phyloP scores from a whole-genome alignment of 345 rosid species.

The Linum trigynum region DNA sequence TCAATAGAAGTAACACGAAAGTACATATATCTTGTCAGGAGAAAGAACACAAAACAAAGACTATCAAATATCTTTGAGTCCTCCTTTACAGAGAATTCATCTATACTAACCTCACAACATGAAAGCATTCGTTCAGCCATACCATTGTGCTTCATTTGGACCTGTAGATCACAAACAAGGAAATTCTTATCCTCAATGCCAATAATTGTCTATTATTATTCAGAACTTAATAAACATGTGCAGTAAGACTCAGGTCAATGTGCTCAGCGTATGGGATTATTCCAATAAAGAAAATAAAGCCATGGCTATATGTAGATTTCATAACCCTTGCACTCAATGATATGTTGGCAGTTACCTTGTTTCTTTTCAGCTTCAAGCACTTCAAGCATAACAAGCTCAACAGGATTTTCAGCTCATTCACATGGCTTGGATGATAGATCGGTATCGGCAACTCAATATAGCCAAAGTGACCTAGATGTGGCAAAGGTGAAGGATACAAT shows the following conservation, averaged over 20 bases:
- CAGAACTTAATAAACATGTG: background rate
- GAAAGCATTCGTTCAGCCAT: constrained; percentile 60
- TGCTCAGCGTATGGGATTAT: too few relatives aligned
- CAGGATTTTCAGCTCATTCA: constrained; percentile 61
- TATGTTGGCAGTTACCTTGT: constrained; percentile 39
- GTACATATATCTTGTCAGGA: too few relatives aligned
- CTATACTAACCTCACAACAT: constrained; percentile 67
- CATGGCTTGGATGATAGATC: constrained; percentile 81
- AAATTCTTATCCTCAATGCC: too few relatives aligned
- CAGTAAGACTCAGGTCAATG: too few relatives aligned
- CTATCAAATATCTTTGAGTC: constrained; percentile 1
- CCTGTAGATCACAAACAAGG: constrained; percentile 26
- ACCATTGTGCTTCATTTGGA: constrained; percentile 45
- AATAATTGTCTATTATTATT: too few relatives aligned
- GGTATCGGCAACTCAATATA: constrained; percentile 74
- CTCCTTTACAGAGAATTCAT: background rate
- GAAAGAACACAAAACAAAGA: background rate
- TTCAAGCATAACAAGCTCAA: constrained; percentile 74
- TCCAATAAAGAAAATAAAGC: too few relatives aligned
- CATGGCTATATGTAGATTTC: background rate
- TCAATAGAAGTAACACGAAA: background rate
- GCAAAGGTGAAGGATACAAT: constrained; percentile 10
- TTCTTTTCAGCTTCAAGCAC: constrained; percentile 65
- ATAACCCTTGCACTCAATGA: background rate
- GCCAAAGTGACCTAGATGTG: constrained; percentile 77